Base-by-base conservation (phyloP, 306 rosid genomes). In the Corylus americana region DNA sequence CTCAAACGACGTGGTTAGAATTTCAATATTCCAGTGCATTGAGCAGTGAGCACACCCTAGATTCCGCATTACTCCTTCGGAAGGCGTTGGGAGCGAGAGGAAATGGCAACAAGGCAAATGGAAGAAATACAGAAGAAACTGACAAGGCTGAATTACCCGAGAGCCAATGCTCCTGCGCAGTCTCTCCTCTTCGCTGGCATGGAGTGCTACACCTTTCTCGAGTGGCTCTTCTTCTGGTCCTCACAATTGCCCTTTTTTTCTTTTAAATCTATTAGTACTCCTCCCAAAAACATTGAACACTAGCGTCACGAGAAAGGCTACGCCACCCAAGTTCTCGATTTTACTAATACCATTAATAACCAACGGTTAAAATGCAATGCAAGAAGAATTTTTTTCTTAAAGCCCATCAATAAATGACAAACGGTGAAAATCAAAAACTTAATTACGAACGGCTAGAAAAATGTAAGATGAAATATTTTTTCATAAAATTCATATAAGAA, bases 141-240 rank as follows among this genome's bases (percentile, higher is more conserved):
- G 66, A 83, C 88, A 55, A 77, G 82, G 81, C 87, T 94, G 54
- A 91, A 91, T 74, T 94, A 92, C 51, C 93, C 95, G 0, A 86
- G 97, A 87, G 97, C 98, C 76, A 90, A 87, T 88, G 97, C 97
- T 7, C 93, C 97, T 76, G 97, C 97, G 0, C 98, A 92, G 88
- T 94, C 98, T 29, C 95, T 92, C 57, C 89, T 94, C 37, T 94
- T 94, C 74, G 97, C 97, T 27, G 97, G 98, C 82, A 92, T 94
- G 98, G 97, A 94, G 79, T 95, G 97, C 83, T 94, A 94, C 42
- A 93, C 98, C 48, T 93, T 94, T 75, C 89, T 91, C 31, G 98
- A 94, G 82, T 92, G 98, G 98, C 98, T 94, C 75, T 94, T 94
- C 94, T 94, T 92, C 89, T 87, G 91, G 97, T 93, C 66, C 62